Evolutionary conservation across 306 rosid genomes (phyloP).

Genomic region (Trifolium pratense): DNA sequence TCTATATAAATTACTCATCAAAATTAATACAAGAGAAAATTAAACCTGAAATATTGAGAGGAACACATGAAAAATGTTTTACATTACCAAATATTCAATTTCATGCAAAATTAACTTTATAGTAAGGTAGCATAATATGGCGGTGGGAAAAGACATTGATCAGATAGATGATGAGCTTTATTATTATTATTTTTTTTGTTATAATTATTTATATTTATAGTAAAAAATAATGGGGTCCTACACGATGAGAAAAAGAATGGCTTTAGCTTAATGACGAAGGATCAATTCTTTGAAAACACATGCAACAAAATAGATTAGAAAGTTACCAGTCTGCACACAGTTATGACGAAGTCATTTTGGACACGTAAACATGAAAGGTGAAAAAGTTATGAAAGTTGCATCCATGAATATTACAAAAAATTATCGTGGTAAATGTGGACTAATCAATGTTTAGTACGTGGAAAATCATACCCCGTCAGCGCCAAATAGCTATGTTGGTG

Average conservation of each 20-base stretch:
- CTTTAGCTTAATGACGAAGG: conserved; percentile 93
- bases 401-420: conserved; percentile 14
- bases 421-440: conserved; percentile 40
- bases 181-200: too few species aligned
- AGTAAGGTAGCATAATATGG: conserved; percentile 37
- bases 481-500: conserved; percentile 9
- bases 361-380: conserved; percentile 45
- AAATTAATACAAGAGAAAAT: too few species aligned
- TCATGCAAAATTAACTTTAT: conserved; percentile 46
- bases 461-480: conserved; percentile 4
- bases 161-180: conserved; percentile 19
- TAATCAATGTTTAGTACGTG: conserved; percentile 42
- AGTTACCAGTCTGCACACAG: conserved; percentile 38
- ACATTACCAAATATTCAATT: conserved; percentile 41
- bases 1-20: too few species aligned
- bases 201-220: conserved; percentile 3
- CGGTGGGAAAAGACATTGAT: conserved; percentile 47
- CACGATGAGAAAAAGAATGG: conserved; percentile 42
- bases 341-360: conserved; percentile 46
- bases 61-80: too few species aligned
- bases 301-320: conserved; percentile 46
- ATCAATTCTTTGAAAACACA: conserved; percentile 51
- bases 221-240: conserved; percentile 42
- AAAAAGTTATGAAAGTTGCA: conserved; percentile 41
- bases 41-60: too few species aligned